Evolutionary conservation across 148 eudicot genomes (phyloP).

Genomic region (Rhododendron griersonianum): DNA sequence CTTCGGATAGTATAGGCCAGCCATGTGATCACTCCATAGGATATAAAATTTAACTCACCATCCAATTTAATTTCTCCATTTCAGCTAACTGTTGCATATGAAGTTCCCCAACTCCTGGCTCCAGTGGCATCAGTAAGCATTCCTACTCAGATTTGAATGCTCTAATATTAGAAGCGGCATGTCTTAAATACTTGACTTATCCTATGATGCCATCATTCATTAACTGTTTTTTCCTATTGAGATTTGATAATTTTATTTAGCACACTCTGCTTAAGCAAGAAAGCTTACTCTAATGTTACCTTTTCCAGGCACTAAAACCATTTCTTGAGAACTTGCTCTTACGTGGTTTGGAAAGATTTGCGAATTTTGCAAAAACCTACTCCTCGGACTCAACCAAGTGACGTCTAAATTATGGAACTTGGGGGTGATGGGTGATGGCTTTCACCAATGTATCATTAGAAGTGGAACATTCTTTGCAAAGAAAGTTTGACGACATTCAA

Average conservation of each 20-base stretch:
- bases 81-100: conserved; percentile 93
- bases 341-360: conserved; percentile 77
- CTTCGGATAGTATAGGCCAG: neutral
- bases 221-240: neutral
- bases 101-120: conserved; percentile 73
- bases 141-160: neutral
- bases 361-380: conserved; percentile 49
- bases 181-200: neutral
- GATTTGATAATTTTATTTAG: neutral
- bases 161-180: neutral
- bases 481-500: neutral
- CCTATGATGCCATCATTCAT: neutral
- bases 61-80: conserved; percentile 14
- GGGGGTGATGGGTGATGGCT: conserved; percentile 5
- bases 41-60: neutral
- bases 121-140: conserved; percentile 94
- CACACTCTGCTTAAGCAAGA: neutral
- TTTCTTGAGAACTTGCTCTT: conserved; percentile 68
- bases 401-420: neutral
- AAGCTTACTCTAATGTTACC: neutral
- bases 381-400: conserved; percentile 23
- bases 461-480: neutral
- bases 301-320: conserved; percentile 76
- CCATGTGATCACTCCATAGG: neutral
- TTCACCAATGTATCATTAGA: neutral